Base-by-base conservation (phyloP, 441 rosid species). In the Eruca vesicaria region DNA sequence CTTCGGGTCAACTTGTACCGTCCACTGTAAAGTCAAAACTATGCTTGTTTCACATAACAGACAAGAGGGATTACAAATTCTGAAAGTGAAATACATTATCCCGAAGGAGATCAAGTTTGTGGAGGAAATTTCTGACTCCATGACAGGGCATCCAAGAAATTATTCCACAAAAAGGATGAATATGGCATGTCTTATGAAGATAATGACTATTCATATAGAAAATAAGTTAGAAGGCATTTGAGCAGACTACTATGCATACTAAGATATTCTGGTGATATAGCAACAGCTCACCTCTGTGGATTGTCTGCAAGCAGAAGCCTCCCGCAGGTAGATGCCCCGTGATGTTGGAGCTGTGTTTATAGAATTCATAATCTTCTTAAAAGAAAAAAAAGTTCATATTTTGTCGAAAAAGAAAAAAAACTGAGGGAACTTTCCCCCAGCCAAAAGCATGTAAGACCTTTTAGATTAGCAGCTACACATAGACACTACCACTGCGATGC, bases 241-340 rank as follows among this genome's bases (percentile, higher is more conserved):
- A 57, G 29, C 29, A 69, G 63, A 79, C 55, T 68, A 75, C 45
- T 78, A 48, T 33, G 63, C 55, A 64, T 61, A 52, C 69, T 65
- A 36, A 57, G 26, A 64, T 36, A 36, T 64, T 64, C 53, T 19
- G 35, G 57, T 64, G 55, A 58, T 21, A 53, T 41, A 69, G 43
- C 16, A 72, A 61, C 58, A 76, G 68, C 84, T 73, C 77, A 90
- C 99, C 98, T 96, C 98, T 16, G 95, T 81, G 71, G 91, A 84
- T 71, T 87, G 95, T 76, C 70, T 81, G 84, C 96, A 86, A 74
- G 88, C 83, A 73, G 84, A 74, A 75, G 91, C 88, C 68, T 96
- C 98, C 86, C 98, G 87, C 73, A 96, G 84, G 84, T 96, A 94
- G 81, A 96, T 87, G 68, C 98, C 98, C 23, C 98, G 88, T 69